These are phyloP conservation scores for Aspergillus fijiensis DNA, from an alignment of 2,329 filamentous ascomycete genomes.

Conservation along the genomic window DNA sequence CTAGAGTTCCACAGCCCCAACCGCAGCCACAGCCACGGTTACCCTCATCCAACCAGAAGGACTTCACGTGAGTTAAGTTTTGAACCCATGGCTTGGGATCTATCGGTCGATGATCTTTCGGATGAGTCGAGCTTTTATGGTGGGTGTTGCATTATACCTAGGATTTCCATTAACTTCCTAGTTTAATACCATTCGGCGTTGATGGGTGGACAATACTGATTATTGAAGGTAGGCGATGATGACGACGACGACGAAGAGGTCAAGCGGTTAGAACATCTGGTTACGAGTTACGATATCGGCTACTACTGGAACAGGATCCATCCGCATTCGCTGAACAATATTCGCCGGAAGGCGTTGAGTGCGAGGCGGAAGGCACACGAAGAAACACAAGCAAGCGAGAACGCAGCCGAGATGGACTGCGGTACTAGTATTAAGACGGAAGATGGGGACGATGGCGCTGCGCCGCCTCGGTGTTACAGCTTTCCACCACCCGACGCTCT, in stretches of 20 bases:
- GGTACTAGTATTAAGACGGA: background rate
- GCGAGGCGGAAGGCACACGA: background rate
- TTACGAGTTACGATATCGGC: slow-evolving; percentile 51
- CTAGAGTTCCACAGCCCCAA: too few species aligned
- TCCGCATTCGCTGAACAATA: slow-evolving; percentile 32
- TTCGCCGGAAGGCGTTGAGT: slow-evolving; percentile 14
- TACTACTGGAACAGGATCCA: slow-evolving; percentile 50
- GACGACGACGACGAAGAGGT: slow-evolving; percentile 54
- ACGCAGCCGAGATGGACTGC: background rate
- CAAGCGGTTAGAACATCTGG: slow-evolving; percentile 50
- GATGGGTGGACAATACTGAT: background rate
- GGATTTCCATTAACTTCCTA: background rate
- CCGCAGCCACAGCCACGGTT: too few species aligned
- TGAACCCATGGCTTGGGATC: background rate
- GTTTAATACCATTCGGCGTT: too few species aligned
- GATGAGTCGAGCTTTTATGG: slow-evolving; percentile 50
- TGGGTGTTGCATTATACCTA: slow-evolving; percentile 12
- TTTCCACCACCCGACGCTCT: background rate
- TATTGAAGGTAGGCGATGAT: slow-evolving; percentile 53
- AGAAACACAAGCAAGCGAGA: background rate
- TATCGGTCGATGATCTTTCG: slow-evolving; percentile 25
- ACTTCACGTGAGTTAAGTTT: too few species aligned
- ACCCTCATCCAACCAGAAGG: too few species aligned
- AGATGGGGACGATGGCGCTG: background rate
- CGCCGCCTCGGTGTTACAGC: background rate